Evolutionary conservation across 148 eudicot species (phyloP).

Genomic region (Rhododendron molle): DNA sequence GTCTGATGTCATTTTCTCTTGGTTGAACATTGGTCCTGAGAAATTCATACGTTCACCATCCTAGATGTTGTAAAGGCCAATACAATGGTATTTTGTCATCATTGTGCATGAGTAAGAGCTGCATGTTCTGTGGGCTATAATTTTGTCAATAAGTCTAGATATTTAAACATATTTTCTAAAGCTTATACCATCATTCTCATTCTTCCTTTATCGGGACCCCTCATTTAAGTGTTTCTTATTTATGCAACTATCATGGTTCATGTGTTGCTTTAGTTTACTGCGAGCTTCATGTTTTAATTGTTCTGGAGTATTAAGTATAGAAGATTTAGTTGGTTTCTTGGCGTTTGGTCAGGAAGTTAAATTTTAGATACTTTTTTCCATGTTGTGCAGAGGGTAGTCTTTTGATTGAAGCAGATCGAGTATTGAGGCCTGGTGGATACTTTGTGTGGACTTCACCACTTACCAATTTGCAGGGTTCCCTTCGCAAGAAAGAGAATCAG

Average conservation of each 20-base stretch:
- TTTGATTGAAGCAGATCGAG: conserved; percentile 87
- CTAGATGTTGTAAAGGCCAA: background rate
- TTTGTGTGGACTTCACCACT: conserved; percentile 98
- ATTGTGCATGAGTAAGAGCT: background rate
- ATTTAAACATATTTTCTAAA: background rate
- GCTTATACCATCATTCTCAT: background rate
- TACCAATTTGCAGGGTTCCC: conserved; percentile 52
- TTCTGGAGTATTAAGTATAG: background rate
- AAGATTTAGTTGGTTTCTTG: background rate
- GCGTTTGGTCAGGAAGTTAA: background rate
- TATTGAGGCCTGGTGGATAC: conserved; percentile 93
- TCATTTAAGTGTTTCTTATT: background rate
- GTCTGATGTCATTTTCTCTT: background rate
- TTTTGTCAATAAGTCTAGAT: background rate
- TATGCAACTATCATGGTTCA: conserved; percentile 2
- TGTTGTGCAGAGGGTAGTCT: conserved; percentile 68
- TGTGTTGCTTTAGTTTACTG: background rate
- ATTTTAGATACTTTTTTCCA: conserved; percentile 1
- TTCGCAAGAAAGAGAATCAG: conserved; percentile 69
- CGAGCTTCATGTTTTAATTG: background rate
- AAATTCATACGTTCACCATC: background rate
- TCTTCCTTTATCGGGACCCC: background rate
- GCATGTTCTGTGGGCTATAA: background rate
- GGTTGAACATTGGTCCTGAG: background rate
- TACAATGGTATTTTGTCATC: background rate